Evolutionary conservation across 208 protist genomes (phyloP).

Genomic region (Trypanosoma conorhini): DNA sequence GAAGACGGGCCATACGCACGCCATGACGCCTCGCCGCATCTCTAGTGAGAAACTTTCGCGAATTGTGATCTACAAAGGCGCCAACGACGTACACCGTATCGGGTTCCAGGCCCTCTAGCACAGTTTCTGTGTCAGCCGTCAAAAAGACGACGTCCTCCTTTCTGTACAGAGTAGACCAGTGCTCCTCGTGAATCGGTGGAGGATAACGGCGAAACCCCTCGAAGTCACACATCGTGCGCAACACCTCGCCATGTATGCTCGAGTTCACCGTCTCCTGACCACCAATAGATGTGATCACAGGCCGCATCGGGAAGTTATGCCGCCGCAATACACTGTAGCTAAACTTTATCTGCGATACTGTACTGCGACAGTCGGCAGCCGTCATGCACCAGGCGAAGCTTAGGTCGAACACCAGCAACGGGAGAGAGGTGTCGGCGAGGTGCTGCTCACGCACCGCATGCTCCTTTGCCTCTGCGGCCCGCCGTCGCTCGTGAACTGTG

Average conservation of each 20-base stretch:
- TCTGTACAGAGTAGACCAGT: slow-evolving; percentile 70
- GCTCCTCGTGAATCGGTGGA: slow-evolving; percentile 34
- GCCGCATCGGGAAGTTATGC: slow-evolving; percentile 70
- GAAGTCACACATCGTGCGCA: slow-evolving; percentile 44
- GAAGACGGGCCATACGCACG: slow-evolving; percentile 75
- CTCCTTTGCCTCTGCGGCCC: slow-evolving; percentile 32
- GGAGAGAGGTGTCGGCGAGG: slow-evolving; percentile 43
- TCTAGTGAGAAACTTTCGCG: slow-evolving; percentile 72
- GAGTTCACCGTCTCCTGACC: slow-evolving; percentile 37
- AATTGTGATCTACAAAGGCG: slow-evolving; percentile 91
- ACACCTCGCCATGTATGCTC: slow-evolving; percentile 34
- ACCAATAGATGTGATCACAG: slow-evolving; percentile 63
- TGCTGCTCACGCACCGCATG: slow-evolving; percentile 29
- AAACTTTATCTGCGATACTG: slow-evolving; percentile 83
- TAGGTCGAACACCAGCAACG: slow-evolving; percentile 80
- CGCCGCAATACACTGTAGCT: slow-evolving; percentile 77
- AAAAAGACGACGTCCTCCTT: slow-evolving; percentile 63
- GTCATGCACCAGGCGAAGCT: slow-evolving; percentile 91
- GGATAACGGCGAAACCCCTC: slow-evolving; percentile 76
- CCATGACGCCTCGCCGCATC: slow-evolving; percentile 53
- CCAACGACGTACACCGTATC: slow-evolving; percentile 81
- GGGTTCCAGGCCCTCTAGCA: slow-evolving; percentile 55
- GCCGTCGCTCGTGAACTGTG: slow-evolving; percentile 50
- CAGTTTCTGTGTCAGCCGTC: slow-evolving; percentile 71
- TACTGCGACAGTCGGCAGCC: slow-evolving; percentile 71